phyloP scores from a whole-genome alignment of 2,329 filamentous ascomycete species.

The Xylaria sp. region DNA sequence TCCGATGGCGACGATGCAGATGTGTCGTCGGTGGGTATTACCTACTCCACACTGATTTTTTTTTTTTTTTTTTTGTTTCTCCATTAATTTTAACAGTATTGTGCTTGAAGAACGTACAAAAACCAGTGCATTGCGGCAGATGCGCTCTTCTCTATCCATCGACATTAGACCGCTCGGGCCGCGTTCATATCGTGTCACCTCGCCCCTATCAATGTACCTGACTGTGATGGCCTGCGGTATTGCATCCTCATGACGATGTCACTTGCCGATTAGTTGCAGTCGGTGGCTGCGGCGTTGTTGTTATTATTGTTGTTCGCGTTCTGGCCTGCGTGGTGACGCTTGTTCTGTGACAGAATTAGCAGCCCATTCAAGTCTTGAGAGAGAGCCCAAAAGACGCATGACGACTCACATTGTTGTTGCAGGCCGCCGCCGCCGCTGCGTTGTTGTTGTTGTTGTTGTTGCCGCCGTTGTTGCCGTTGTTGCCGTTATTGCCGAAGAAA shows the following conservation, averaged over 20 bases:
- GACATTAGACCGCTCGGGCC: no score
- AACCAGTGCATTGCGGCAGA: no score
- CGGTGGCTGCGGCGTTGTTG: slow-evolving; percentile 15
- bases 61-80: no score
- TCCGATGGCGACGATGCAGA: no score
- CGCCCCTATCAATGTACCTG: not conserved
- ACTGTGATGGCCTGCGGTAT: not conserved
- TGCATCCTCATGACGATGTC: not conserved
- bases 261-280: slow-evolving; percentile 19
- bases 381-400: not conserved
- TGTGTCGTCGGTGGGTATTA: no score
- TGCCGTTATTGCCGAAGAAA: slow-evolving; percentile 5
- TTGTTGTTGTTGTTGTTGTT: slow-evolving; percentile 13
- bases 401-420: slow-evolving; percentile 29
- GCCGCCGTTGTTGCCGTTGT: slow-evolving; percentile 2
- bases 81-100: no score
- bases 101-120: no score
- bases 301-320: slow-evolving; percentile 26
- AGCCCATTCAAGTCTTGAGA: not conserved
- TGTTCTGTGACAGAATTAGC: slow-evolving; percentile 22
- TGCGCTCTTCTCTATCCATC: no score
- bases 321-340: slow-evolving; percentile 32
- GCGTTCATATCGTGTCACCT: no score
- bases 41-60: no score
- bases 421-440: slow-evolving; percentile 29